A percentile compares a stretch with the other conserved stretches of the same genome.
Evolutionary conservation across 2,329 filamentous ascomycete species (phyloP).

Genomic region (Talaromyces sp.): DNA sequence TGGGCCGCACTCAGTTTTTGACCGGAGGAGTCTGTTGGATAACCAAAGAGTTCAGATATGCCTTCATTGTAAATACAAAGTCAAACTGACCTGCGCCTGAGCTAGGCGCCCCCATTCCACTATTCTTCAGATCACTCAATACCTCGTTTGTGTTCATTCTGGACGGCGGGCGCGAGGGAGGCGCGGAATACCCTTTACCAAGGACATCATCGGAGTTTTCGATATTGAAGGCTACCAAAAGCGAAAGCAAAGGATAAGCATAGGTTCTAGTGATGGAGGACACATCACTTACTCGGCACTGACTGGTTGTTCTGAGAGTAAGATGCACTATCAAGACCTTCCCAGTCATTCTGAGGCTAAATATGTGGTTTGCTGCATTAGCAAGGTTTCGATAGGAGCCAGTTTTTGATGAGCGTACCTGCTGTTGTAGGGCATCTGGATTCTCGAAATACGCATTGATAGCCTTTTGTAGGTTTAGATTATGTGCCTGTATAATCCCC

Average conservation of each 20-base stretch:
- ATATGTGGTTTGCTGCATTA: neutral
- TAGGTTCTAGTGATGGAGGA: neutral
- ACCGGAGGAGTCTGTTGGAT: conserved; percentile 17
- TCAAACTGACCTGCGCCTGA: conserved; percentile 19
- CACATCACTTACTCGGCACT: conserved; percentile 20
- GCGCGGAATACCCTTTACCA: conserved; percentile 30
- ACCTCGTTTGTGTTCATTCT: conserved; percentile 32
- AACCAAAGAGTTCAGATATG: conserved; percentile 15
- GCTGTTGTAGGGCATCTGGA: conserved; percentile 28
- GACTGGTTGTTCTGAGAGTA: conserved; percentile 22
- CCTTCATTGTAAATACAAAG: neutral
- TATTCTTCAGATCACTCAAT: conserved; percentile 16
- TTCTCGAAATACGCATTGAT: conserved; percentile 47
- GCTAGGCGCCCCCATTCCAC: conserved; percentile 23
- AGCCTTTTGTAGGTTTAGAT: conserved; percentile 41
- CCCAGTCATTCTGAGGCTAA: conserved; percentile 11
- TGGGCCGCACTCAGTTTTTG: conserved; percentile 37
- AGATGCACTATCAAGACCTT: conserved; percentile 9
- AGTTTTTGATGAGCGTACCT: conserved; percentile 15
- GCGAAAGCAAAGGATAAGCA: neutral
- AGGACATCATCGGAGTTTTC: conserved; percentile 33
- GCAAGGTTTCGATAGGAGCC: neutral
- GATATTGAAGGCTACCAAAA: conserved; percentile 31
- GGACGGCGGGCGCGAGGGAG: conserved; percentile 46
- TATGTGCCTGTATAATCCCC: conserved; percentile 33